Evolutionary conservation across 352 stramenopile species (phyloP).

Genomic region (Ophiocytium majus): DNA sequence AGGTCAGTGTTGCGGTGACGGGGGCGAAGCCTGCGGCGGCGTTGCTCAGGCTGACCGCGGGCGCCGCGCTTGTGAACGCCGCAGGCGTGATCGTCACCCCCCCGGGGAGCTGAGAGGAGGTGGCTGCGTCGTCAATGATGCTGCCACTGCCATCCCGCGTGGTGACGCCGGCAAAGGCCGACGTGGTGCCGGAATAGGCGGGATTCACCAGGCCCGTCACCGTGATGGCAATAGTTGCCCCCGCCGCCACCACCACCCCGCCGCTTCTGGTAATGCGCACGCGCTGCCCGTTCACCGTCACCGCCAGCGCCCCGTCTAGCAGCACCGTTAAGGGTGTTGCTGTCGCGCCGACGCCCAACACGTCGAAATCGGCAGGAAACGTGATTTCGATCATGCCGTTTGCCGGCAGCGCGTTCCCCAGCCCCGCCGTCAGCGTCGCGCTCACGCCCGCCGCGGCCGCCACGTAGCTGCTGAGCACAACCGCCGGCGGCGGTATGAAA

Average conservation of each 20-base stretch:
- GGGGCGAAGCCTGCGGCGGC: neutral
- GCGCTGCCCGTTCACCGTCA: neutral
- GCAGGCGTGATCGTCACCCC: constrained; percentile 15
- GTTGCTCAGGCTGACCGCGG: neutral
- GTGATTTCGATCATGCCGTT: neutral
- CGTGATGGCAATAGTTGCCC: neutral
- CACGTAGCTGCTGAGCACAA: constrained; percentile 3
- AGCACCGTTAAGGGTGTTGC: neutral
- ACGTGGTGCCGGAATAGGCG: neutral
- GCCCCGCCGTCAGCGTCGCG: neutral
- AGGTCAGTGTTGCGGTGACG: constrained; percentile 11
- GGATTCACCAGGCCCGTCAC: constrained; percentile 14
- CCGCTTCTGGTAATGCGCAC: neutral
- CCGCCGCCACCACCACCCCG: neutral
- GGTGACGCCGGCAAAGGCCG: neutral
- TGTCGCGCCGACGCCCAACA: neutral
- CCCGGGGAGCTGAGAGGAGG: neutral
- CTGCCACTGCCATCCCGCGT: neutral
- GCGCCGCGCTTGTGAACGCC: neutral
- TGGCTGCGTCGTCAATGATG: neutral
- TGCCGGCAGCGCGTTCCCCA: constrained; percentile 11
- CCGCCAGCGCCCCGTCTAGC: constrained; percentile 2
- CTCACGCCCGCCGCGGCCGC: neutral
- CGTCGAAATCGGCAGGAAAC: constrained; percentile 13
- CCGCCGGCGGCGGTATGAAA: neutral